phyloP scores from a whole-genome alignment of 192 early-diverging fungal species.

The Spinellus fusiger region DNA sequence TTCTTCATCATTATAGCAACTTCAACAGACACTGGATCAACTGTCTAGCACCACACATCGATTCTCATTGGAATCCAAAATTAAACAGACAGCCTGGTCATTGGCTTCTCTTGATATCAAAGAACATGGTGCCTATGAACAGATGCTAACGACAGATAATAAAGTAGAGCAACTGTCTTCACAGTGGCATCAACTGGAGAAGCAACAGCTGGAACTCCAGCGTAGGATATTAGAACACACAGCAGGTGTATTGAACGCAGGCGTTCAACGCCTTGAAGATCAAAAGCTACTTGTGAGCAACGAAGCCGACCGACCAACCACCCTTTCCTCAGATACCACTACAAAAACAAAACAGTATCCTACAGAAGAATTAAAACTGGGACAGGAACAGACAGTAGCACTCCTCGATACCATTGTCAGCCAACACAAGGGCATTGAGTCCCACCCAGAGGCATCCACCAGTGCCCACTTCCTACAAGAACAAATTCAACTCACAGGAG shows the following conservation, averaged over 20 bases:
- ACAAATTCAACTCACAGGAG: no score
- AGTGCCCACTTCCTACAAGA: no score
- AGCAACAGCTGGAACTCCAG: conserved; percentile 39
- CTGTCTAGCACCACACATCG: background rate
- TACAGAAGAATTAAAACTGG: background rate
- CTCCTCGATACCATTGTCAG: conserved; percentile 4
- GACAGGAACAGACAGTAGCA: background rate
- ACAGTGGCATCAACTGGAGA: conserved; percentile 43
- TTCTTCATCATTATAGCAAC: background rate
- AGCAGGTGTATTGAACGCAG: conserved; percentile 42
- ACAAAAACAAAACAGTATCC: conserved; percentile 3
- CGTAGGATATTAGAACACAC: conserved; percentile 47
- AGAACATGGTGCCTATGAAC: conserved; percentile 1
- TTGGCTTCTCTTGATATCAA: conserved; percentile 1
- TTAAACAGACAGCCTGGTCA: background rate
- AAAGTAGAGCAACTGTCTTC: conserved; percentile 47
- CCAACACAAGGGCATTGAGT: no score
- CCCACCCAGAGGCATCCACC: no score
- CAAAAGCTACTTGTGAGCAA: conserved; percentile 8
- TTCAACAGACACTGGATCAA: background rate
- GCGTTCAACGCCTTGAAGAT: conserved; percentile 39
- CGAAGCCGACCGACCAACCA: background rate
- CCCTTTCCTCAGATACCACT: background rate
- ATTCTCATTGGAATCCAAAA: conserved; percentile 4
- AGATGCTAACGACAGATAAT: conserved; percentile 30